A percentile compares a stretch with the other conserved stretches of the same genome.
phyloP scores from a whole-genome alignment of 441 rosid genomes.

The Pelargonium citronellum region DNA sequence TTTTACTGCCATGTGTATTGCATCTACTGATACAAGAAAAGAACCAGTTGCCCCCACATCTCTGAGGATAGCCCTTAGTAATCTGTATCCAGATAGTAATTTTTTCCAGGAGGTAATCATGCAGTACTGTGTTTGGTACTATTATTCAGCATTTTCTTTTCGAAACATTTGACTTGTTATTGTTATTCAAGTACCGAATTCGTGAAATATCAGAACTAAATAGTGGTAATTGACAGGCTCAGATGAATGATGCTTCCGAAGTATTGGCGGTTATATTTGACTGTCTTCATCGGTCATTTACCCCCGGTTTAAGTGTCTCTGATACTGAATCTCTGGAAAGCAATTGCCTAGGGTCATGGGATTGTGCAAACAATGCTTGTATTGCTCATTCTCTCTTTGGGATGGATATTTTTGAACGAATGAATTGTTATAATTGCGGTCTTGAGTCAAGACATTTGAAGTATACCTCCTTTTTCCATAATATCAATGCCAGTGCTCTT shows the following conservation, averaged over 20 bases:
- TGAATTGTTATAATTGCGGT: slow-evolving; percentile 76
- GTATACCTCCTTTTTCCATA: slow-evolving; percentile 88
- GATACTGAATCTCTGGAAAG: slow-evolving; percentile 61
- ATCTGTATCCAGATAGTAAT: slow-evolving; percentile 80
- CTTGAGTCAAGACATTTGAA: slow-evolving; percentile 84
- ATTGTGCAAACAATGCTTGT: slow-evolving; percentile 63
- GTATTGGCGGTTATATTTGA: slow-evolving; percentile 78
- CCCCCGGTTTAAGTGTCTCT: slow-evolving; percentile 46
- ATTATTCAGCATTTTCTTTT: not conserved
- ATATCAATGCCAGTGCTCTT: slow-evolving; percentile 87
- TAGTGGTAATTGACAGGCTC: slow-evolving; percentile 55
- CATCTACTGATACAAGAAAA: slow-evolving; percentile 45
- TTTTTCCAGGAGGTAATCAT: slow-evolving; percentile 79
- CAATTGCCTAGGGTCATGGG: slow-evolving; percentile 64
- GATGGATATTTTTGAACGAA: slow-evolving; percentile 70
- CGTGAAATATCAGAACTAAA: slow-evolving; percentile 9
- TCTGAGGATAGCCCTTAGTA: slow-evolving; percentile 81
- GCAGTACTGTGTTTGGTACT: slow-evolving; percentile 20
- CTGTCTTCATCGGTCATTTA: slow-evolving; percentile 84
- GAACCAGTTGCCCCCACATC: slow-evolving; percentile 82
- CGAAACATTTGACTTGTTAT: too few species aligned
- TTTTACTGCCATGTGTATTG: slow-evolving; percentile 56
- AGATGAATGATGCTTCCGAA: slow-evolving; percentile 99
- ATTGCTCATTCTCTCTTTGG: slow-evolving; percentile 85
- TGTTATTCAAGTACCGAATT: too few species aligned